A percentile compares a stretch with the other conserved stretches of the same genome.
phyloP scores from a whole-genome alignment of 2,329 filamentous ascomycete genomes.

The Beauveria sp. region DNA sequence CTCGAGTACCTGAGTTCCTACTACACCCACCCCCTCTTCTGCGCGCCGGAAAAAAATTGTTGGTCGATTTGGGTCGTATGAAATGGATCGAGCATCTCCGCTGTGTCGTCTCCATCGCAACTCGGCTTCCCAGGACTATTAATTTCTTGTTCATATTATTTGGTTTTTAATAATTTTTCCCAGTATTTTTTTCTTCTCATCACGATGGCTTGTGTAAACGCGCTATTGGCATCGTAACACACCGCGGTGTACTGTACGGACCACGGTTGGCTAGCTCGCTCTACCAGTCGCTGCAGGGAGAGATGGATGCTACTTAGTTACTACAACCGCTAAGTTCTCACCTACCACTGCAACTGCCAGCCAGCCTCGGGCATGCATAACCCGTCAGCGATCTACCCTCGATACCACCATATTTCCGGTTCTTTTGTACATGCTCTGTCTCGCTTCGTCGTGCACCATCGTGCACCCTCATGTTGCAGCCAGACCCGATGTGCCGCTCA shows the following conservation, averaged over 20 bases:
- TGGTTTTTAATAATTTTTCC: not conserved
- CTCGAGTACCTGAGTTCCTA: not conserved
- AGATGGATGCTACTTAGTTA: too few relatives aligned
- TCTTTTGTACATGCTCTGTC: not conserved
- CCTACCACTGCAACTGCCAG: too few relatives aligned
- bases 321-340: too few relatives aligned
- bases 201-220: not conserved
- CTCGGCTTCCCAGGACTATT: not conserved
- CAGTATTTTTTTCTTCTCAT: not conserved
- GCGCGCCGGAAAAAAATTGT: not conserved
- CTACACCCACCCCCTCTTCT: not conserved
- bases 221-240: not conserved
- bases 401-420: slow-evolving; percentile 3
- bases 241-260: too few relatives aligned
- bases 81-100: slow-evolving; percentile 8
- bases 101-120: not conserved
- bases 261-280: too few relatives aligned
- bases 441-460: not conserved
- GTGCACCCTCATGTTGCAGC: not conserved
- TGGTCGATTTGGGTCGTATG: slow-evolving; percentile 6
- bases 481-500: not conserved
- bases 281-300: too few relatives aligned
- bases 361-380: not conserved
- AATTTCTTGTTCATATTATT: not conserved
- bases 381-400: not conserved